These are phyloP conservation scores for Fusarium phyllophilum DNA, from an alignment of 2,329 filamentous ascomycete species.

Conservation along the genomic window DNA sequence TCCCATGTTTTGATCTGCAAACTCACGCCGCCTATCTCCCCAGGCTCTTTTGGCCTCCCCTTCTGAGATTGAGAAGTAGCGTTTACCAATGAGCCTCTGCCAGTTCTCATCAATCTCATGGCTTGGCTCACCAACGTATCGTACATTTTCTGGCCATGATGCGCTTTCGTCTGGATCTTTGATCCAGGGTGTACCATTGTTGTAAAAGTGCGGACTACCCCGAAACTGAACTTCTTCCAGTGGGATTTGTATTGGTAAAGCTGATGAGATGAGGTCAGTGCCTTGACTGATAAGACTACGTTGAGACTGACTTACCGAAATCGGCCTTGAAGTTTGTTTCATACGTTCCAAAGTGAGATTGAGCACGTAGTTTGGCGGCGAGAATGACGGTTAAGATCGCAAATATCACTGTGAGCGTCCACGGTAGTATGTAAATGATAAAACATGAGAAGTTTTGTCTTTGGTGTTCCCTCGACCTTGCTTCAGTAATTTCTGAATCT, in stretches of 20 bases:
- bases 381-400: background rate
- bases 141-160: background rate
- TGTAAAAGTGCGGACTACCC: background rate
- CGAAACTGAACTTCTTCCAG: background rate
- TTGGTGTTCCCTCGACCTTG: rapidly evolving
- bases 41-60: background rate
- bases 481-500: background rate
- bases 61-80: background rate
- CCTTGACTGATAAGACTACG: rapidly evolving
- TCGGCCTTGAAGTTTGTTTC: background rate
- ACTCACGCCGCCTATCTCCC: background rate
- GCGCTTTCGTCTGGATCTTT: background rate
- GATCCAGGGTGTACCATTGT: background rate
- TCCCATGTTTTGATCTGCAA: background rate
- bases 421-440: background rate
- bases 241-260: background rate
- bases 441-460: rapidly evolving
- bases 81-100: background rate
- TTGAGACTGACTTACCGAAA: background rate
- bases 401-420: background rate
- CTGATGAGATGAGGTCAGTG: background rate
- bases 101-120: background rate
- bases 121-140: background rate
- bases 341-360: background rate
- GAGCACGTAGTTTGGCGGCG: background rate